Evolutionary conservation across 164 flowering plant species (phyloP).

Genomic region (Magnolia sinica): DNA sequence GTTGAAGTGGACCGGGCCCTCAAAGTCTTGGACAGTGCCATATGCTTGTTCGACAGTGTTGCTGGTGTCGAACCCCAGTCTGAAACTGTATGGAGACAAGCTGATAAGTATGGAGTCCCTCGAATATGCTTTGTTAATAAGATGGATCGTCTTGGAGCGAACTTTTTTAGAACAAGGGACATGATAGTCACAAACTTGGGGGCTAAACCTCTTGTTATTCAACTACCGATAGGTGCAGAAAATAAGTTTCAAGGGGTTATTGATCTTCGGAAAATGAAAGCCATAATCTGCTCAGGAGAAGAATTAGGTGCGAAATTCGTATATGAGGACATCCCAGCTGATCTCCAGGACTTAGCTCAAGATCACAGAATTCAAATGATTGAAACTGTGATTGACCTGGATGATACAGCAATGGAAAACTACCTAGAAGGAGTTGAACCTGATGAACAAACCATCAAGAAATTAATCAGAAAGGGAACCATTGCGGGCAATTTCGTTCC

Average conservation of each 20-base stretch:
- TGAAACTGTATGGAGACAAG: conserved; percentile 98
- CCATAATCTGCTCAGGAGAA: conserved; percentile 92
- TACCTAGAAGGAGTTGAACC: conserved; percentile 90
- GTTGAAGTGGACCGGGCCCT: conserved; percentile 98
- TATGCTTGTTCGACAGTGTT: conserved; percentile 95
- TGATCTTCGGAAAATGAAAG: conserved; percentile 88
- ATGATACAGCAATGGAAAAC: conserved; percentile 80
- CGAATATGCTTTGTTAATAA: conserved; percentile 95
- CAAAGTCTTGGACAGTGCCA: conserved; percentile 92
- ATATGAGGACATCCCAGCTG: conserved; percentile 78
- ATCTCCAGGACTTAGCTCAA: conserved; percentile 67
- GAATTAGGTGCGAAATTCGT: conserved; percentile 85
- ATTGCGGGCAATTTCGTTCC: conserved; percentile 72
- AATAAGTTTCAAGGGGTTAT: conserved; percentile 76
- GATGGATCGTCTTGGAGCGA: conserved; percentile 98
- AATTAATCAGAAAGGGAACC: conserved; percentile 79
- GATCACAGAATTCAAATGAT: conserved; percentile 71
- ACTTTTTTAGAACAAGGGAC: conserved; percentile 87
- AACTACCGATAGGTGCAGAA: conserved; percentile 88
- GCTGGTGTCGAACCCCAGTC: conserved; percentile 99
- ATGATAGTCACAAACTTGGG: conserved; percentile 95
- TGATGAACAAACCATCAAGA: conserved; percentile 74
- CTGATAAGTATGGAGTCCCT: conserved; percentile 93
- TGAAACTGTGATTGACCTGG: conserved; percentile 73
- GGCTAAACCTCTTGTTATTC: conserved; percentile 90